Evolutionary conservation across 225 moss, liverwort and hornwort genomes (phyloP).

Genomic region (Antitrichia curtipendula): DNA sequence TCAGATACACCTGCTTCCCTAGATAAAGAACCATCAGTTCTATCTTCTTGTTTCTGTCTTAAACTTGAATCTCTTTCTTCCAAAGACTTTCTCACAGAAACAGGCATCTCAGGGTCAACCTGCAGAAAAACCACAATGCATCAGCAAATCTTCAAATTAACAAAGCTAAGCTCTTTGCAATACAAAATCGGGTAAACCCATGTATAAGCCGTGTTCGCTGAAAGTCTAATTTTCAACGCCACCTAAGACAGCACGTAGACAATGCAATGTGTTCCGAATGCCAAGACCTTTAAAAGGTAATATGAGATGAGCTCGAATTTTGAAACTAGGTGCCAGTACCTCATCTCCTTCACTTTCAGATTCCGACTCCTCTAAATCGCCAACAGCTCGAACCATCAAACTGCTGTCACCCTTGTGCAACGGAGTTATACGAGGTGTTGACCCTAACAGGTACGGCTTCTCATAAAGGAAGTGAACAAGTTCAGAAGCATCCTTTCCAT

Average conservation of each 20-base stretch:
- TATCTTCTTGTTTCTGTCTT: neutral
- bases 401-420: conserved; percentile 40
- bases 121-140: neutral
- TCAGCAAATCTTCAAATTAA: neutral
- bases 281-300: neutral
- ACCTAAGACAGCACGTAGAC: neutral
- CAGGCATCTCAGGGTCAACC: conserved; percentile 59
- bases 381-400: conserved; percentile 16
- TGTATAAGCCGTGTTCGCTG: neutral
- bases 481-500: conserved; percentile 43
- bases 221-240: neutral
- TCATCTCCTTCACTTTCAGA: conserved; percentile 46
- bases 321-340: conserved; percentile 7
- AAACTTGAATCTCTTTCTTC: conserved; percentile 1
- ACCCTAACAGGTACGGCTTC: conserved; percentile 31
- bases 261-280: neutral
- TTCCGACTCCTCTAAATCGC: conserved; percentile 25
- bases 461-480: conserved; percentile 44
- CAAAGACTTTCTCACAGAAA: conserved; percentile 21
- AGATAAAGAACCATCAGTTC: neutral
- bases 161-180: neutral
- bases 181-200: neutral
- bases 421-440: conserved; percentile 30
- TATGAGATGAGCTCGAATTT: neutral
- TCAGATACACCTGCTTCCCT: neutral